Percentiles rank a stretch among this genome's conserved stretches.
These are phyloP conservation scores for Sabuloglossum arenarium DNA, from an alignment of 495 filamentous ascomycete genomes.

Conservation along the genomic window DNA sequence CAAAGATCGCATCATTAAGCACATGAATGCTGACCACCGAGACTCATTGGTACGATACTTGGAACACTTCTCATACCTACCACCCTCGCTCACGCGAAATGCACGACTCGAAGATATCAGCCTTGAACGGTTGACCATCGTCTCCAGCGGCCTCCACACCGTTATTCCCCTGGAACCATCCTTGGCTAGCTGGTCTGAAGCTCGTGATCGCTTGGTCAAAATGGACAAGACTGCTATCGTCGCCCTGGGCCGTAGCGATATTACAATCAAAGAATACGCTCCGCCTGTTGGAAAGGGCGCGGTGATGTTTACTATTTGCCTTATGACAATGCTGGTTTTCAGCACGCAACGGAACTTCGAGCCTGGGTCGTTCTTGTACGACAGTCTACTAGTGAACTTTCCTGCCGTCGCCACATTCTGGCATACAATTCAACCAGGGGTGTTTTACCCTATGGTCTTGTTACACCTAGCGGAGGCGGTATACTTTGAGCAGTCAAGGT, in stretches of 20 bases:
- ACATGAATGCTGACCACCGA: conserved; percentile 66
- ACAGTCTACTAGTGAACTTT: conserved; percentile 21
- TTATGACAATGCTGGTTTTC: conserved; percentile 24
- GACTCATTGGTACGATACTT: conserved; percentile 47
- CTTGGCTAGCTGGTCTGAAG: conserved; percentile 35
- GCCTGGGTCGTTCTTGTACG: conserved; percentile 32
- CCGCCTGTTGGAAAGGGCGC: conserved; percentile 21
- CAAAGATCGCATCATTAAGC: conserved; percentile 44
- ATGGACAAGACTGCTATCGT: conserved; percentile 40
- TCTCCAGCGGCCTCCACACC: conserved; percentile 24
- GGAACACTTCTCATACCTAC: conserved; percentile 32
- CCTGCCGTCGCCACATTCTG: conserved; percentile 29
- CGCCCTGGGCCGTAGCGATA: conserved; percentile 31
- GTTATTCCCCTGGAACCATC: conserved; percentile 39
- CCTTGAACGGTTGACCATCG: conserved; percentile 33
- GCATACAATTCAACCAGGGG: conserved; percentile 18
- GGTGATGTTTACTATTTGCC: conserved; percentile 25
- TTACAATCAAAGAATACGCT: conserved; percentile 33
- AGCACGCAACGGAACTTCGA: conserved; percentile 28
- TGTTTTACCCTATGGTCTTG: conserved; percentile 25
- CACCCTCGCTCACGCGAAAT: conserved; percentile 22
- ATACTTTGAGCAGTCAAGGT: conserved; percentile 25
- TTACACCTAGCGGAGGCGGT: conserved; percentile 33
- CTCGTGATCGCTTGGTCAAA: conserved; percentile 40
- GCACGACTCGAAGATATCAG: conserved; percentile 38